Evolutionary conservation across 257 asterid genomes (phyloP), one percentile per base, ranked within the genome.

Genomic region (Pogostemon cablin): DNA sequence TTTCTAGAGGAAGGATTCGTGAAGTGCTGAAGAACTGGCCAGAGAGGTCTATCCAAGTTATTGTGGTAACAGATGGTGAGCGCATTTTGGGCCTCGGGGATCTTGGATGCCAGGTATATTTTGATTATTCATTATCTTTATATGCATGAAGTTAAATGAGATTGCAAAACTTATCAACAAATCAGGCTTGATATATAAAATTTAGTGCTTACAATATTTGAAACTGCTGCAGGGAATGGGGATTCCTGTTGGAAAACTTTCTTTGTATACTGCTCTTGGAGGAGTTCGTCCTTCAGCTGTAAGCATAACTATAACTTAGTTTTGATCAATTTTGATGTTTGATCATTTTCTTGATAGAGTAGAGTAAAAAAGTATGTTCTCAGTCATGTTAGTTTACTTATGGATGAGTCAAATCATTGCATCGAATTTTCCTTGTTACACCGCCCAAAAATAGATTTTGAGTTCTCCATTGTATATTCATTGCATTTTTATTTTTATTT

Each of bases 281-380:
- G 98, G 98, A 52, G 93, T 93, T 74, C 96, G 98, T 61, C 98
- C 98, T 65, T 93, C 98, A 55, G 88, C 87, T n/a, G 98, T 92
- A 81, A 88, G 96, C 81, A 70, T 53, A 55, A n/a, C 56, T 37
- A 53, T 62, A 62, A 57, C 77, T 53, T 41, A 12, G 9, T 72
- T 38, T 64, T 41, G 35, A 39, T 46, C 46, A 4, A 9, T 57
- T 57, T 9, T 57, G 42, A 39, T 60, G 10, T 39, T 37, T 40
- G 60, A 39, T 54, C 73, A 15, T 35, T 3, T 55, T 38, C 25
- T 38, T 20, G 5, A 39, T 25, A 20, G 32, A 25, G 1, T 25
- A 25, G 32, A 25, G 32, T 25, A 25, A 25, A 0, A 9, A 7
- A 38, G n/a, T n/a, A 50, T 32, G 42, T 3, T 44, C 12, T 44